Base-by-base conservation (phyloP, 169 alveolate species). In the Cryptosporidium sp. region DNA sequence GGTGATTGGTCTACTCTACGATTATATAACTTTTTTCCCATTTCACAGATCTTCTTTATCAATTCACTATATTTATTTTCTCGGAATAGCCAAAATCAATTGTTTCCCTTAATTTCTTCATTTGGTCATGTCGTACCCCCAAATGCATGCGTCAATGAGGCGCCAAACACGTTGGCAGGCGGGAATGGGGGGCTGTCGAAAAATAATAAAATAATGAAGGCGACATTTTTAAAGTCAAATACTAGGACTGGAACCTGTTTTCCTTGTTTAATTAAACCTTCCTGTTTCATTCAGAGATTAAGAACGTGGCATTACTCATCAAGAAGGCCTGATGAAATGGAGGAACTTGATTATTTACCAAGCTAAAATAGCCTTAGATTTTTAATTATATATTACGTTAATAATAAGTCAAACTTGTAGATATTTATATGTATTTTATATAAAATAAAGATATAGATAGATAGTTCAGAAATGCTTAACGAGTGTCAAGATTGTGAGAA, bases 401-500 rank as follows among this genome's bases (percentile, higher is more conserved):
- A 21, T 21, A 23, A n/a, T 4, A 23, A 55, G 8, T 55, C 2
- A 51, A 51, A 51, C 33, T 21, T 10, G 10, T 21, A 51, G 8
- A 61, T 31, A 33, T 31, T 61, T 1, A 21, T 31, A 41, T 41
- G 5, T 41, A 41, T 41, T 41, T 0, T 3, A 41, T 41, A 41
- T 41, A 3, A 41, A 8, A 41, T 41, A 41, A 14, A 14, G 21
- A 48, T 48, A 14, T 48, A 48, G 14, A 48, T 48, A 2, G 55
- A 48, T 48, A 48, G 5, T 14, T 55, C 10, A 9, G 67, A 55
- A 55, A 73, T 73, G 86, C 6, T 31, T 0, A 52, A n/a, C 1
- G 48, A 58, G 12, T 62, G 80, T 21, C 21, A 35, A 7, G 55
- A 43, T 5, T 62, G 89, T 65, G 69, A 62, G 10, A 29, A 45